phyloP scores from a whole-genome alignment of 768 basidiomycete species.

The Leucocoprinus leucothites region DNA sequence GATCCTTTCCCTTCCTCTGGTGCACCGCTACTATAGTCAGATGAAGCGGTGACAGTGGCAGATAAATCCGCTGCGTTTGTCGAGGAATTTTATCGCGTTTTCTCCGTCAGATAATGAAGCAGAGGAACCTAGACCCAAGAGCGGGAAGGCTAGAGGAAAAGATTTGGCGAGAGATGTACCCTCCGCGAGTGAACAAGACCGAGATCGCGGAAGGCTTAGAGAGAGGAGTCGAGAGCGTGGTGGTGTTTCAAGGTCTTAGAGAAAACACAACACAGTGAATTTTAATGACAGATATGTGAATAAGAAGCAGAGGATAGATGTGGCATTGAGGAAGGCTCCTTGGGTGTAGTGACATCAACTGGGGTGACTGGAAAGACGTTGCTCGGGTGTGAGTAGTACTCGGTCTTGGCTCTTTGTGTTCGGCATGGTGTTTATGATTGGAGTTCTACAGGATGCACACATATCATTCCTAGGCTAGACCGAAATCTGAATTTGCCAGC shows the following conservation, averaged over 20 bases:
- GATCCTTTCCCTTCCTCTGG: neutral
- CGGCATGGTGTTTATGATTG: too few relatives aligned
- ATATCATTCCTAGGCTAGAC: too few relatives aligned
- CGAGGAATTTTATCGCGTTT: slow-evolving; percentile 8
- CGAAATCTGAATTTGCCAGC: too few relatives aligned
- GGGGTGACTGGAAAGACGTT: slow-evolving; percentile 72
- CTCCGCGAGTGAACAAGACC: slow-evolving; percentile 28
- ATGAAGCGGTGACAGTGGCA: neutral
- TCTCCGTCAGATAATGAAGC: slow-evolving; percentile 1
- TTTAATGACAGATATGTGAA: slow-evolving; percentile 47
- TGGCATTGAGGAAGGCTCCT: slow-evolving; percentile 54
- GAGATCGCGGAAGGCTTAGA: slow-evolving; percentile 33
- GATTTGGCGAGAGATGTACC: slow-evolving; percentile 5
- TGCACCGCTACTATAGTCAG: neutral
- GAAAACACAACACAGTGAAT: slow-evolving; percentile 30
- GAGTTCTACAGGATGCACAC: too few relatives aligned
- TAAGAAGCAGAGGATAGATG: slow-evolving; percentile 51
- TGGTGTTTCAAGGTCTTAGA: slow-evolving; percentile 17
- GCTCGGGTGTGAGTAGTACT: slow-evolving; percentile 83
- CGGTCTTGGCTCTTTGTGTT: too few relatives aligned
- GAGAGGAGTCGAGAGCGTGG: slow-evolving; percentile 19
- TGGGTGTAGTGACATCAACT: slow-evolving; percentile 73
- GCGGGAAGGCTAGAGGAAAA: slow-evolving; percentile 13
- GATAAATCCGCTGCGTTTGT: neutral
- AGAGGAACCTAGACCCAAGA: slow-evolving; percentile 3